Evolutionary conservation across 768 basidiomycete species (phyloP).

Genomic region (Cyathus striatus): DNA sequence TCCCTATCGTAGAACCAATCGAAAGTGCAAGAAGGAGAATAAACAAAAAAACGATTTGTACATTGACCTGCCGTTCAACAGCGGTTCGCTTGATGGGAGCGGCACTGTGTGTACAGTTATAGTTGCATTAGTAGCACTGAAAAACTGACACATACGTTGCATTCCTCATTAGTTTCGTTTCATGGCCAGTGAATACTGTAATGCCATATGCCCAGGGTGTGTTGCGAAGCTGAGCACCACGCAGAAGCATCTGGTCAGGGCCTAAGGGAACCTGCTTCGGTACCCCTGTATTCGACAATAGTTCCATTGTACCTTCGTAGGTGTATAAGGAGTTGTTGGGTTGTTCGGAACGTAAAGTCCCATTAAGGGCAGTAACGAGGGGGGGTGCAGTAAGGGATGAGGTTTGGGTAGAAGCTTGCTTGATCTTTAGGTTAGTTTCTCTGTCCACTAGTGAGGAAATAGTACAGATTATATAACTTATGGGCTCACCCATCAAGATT

Average conservation of each 20-base stretch:
- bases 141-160: slow-evolving; percentile 68
- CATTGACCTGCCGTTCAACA: slow-evolving; percentile 93
- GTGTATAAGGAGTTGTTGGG: slow-evolving; percentile 98
- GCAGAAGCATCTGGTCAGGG: slow-evolving; percentile 89
- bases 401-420: slow-evolving; percentile 87
- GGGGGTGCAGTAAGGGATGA: slow-evolving; percentile 72
- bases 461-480: neutral
- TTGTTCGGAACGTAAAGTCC: slow-evolving; percentile 89
- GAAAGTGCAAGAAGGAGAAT: slow-evolving; percentile 82
- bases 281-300: slow-evolving; percentile 49
- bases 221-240: slow-evolving; percentile 94
- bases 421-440: slow-evolving; percentile 98
- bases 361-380: slow-evolving; percentile 66
- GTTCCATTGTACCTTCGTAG: slow-evolving; percentile 78
- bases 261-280: slow-evolving; percentile 86
- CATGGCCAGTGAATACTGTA: slow-evolving; percentile 93
- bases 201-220: slow-evolving; percentile 96
- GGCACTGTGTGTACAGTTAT: slow-evolving; percentile 45
- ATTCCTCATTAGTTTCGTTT: slow-evolving; percentile 97
- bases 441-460: slow-evolving; percentile 30
- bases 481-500: slow-evolving; percentile 87
- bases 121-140: neutral
- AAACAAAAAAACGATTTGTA: slow-evolving; percentile 95
- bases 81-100: slow-evolving; percentile 96
- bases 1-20: slow-evolving; percentile 87